Evolutionary conservation across 225 moss, liverwort and hornwort species (phyloP).

Genomic region (Antitrichia curtipendula): DNA sequence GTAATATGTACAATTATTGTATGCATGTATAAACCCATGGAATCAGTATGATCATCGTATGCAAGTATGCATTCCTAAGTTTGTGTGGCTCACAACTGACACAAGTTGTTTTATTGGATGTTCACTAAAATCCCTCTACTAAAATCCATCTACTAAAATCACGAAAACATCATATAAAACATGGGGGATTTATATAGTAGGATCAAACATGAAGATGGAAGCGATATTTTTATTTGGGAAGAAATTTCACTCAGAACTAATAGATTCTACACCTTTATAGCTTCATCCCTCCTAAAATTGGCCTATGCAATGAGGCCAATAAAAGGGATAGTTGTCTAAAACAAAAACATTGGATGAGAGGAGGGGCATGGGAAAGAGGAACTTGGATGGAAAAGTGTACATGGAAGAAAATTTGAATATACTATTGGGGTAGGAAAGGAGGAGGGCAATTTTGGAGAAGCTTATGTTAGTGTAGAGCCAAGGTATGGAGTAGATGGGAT

Average conservation of each 20-base stretch:
- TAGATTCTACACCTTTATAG: fast-evolving
- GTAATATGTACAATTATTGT: too few relatives aligned
- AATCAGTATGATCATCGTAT: too few relatives aligned
- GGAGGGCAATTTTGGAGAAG: fast-evolving
- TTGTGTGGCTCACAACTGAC: too few relatives aligned
- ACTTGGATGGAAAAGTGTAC: fast-evolving
- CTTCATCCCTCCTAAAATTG: not conserved
- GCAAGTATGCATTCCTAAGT: too few relatives aligned
- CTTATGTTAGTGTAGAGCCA: not conserved
- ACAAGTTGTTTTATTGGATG: too few relatives aligned
- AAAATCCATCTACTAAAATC: too few relatives aligned
- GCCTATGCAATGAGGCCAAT: fast-evolving
- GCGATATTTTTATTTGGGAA: fast-evolving
- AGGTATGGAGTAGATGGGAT: fast-evolving
- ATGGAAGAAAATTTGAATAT: fast-evolving
- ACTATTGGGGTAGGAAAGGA: too few relatives aligned
- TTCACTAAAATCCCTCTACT: too few relatives aligned
- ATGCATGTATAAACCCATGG: too few relatives aligned
- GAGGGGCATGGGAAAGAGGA: not conserved
- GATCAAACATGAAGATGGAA: not conserved
- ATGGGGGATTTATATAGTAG: too few relatives aligned
- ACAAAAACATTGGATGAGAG: not conserved
- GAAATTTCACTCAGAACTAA: fast-evolving
- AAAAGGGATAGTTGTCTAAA: fast-evolving
- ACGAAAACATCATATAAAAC: too few relatives aligned